Conservation (phyloP, 139 green algal genomes). For the Pseudopediastrum boryanum region DNA sequence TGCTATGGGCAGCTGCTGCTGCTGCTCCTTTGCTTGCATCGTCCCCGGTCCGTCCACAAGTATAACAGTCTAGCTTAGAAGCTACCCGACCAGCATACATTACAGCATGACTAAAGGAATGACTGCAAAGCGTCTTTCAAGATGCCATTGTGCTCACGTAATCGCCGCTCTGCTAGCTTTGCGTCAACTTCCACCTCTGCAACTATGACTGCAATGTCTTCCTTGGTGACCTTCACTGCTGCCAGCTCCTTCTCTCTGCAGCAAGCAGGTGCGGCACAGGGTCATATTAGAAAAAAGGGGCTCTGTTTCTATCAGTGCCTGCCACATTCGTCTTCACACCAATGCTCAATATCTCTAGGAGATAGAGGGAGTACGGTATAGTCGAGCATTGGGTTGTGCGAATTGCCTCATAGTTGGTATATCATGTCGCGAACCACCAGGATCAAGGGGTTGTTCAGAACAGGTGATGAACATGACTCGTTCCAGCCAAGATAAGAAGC, state of each 20-base stretch:
- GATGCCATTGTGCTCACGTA: slow-evolving; percentile 71
- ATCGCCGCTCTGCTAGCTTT: slow-evolving; percentile 71
- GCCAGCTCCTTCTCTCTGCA: slow-evolving; percentile 78
- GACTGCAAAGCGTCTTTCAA: slow-evolving; percentile 59
- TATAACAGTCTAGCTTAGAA: no score
- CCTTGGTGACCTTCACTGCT: slow-evolving; percentile 70
- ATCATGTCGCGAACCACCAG: no score
- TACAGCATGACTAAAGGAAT: slow-evolving; percentile 38
- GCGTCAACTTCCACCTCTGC: slow-evolving; percentile 77
- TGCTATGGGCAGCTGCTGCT: no score
- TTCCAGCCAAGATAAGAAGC: no score
- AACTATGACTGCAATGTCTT: slow-evolving; percentile 71
- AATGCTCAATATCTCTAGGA: background rate
- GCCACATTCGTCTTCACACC: background rate
- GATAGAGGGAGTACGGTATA: no score
- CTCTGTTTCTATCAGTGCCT: background rate
- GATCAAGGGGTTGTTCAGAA: no score
- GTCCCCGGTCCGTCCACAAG: no score
- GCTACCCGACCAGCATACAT: no score
- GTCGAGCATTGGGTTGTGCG: no score
- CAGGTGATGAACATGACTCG: no score
- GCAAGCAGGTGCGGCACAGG: background rate
- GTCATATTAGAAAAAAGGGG: background rate
- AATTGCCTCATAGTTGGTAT: no score
- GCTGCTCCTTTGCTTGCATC: no score